Evolutionary conservation across 805 yeast genomes (phyloP).

Genomic region (Metschnikowia corniflorae): DNA sequence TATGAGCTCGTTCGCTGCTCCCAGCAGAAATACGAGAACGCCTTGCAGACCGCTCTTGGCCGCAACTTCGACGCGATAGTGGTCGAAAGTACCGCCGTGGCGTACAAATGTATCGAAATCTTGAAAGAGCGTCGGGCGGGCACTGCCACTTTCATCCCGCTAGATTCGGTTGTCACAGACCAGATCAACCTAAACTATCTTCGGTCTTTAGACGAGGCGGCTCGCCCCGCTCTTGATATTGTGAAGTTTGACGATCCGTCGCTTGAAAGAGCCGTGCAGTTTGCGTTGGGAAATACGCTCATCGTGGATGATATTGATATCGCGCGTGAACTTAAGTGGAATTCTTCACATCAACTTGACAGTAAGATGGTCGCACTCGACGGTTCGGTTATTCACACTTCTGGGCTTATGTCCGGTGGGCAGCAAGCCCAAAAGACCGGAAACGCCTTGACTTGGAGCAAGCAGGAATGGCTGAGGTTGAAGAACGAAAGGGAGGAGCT

Average conservation of each 20-base stretch:
- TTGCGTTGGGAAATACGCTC: constrained; percentile 74
- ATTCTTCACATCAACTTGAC: constrained; percentile 28
- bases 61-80: constrained; percentile 75
- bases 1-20: constrained; percentile 77
- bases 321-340: constrained; percentile 75
- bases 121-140: constrained; percentile 85
- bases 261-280: constrained; percentile 73
- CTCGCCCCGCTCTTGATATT: constrained; percentile 71
- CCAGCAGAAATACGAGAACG: constrained; percentile 66
- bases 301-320: constrained; percentile 67
- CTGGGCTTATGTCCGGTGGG: constrained; percentile 95
- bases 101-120: constrained; percentile 72
- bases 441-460: constrained; percentile 59
- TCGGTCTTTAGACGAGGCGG: constrained; percentile 49
- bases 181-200: constrained; percentile 51
- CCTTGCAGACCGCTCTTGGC: constrained; percentile 77
- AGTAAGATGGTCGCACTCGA: constrained; percentile 75
- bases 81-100: constrained; percentile 68
- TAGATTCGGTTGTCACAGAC: constrained; percentile 64
- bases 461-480: constrained; percentile 56
- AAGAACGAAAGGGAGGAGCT: constrained; percentile 48
- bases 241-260: constrained; percentile 61
- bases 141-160: constrained; percentile 80
- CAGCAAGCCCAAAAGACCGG: constrained; percentile 44
- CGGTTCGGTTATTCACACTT: constrained; percentile 79